Evolutionary conservation across 1,139 yeast species (phyloP), one percentile per base, ranked within the genome.

Genomic region (Nematodospora anomalae): DNA sequence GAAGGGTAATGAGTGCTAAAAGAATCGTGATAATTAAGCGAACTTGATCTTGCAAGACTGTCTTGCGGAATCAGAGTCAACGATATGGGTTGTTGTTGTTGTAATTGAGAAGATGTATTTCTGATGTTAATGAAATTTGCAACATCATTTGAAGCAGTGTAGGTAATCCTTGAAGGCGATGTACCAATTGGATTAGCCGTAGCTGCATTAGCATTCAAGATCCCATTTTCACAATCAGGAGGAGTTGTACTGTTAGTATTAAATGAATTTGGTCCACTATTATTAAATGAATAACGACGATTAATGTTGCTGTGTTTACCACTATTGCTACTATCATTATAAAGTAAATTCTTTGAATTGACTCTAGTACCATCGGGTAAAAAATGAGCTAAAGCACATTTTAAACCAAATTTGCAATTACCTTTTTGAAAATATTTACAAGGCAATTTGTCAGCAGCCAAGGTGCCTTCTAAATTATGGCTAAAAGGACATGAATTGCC

Each of bases 401-500:
- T 89, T 38, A 79, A 67, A 3, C 97, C 97, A 62, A 90, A 90
- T 60, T 88, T 89, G 61, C 97, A 90, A 57, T 88, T 88, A 9
- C 97, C 97, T 64, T 86, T 86, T 53, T 85, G 94, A 59, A 87
- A 90, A 59, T 89, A 90, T 67, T 88, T 89, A 71, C 97, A 90
- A 6, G 95, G 95, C 22, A 84, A 74, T 44, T 76, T 77, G 43
- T 83, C 89, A 22, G 74, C 74, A 16, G 70, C 71, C 28, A 73
- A 65, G 12, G 75, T 60, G 3, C 79, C 71, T 38, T 82, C 87
- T 38, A 79, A 60, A 31, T 85, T 76, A 57, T 92, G 97, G 29
- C 95, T 83, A 54, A 92, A 92, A 2, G 97, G 97, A 59, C 97
- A 92, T 2, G 92, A 72, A 39, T 67, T 70, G 9, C 97, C 97